These are phyloP conservation scores for Pythium rhizo-oryzae DNA, from an alignment of 352 stramenopile genomes.

Conservation along the genomic window DNA sequence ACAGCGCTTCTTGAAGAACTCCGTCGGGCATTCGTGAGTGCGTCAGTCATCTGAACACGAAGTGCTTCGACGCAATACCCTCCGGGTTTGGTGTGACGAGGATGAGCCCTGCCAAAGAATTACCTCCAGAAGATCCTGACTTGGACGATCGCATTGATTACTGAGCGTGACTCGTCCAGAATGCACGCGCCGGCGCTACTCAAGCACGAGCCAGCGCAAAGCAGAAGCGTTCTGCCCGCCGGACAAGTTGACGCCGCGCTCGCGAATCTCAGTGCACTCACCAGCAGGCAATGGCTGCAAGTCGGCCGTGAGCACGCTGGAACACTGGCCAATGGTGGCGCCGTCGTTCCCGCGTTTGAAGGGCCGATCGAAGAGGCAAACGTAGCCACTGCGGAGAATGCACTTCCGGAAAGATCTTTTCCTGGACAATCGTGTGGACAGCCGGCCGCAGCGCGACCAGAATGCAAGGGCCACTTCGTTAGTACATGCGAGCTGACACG, in stretches of 20 bases:
- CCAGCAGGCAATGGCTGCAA: slow-evolving; percentile 58
- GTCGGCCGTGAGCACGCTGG: slow-evolving; percentile 46
- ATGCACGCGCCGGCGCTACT: slow-evolving; percentile 58
- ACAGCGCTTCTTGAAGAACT: background rate
- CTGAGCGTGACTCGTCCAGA: slow-evolving; percentile 87
- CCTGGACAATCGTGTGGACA: slow-evolving; percentile 91
- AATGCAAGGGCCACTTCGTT: no score
- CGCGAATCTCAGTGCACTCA: slow-evolving; percentile 61
- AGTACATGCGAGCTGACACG: slow-evolving; percentile 17
- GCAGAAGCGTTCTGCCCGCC: slow-evolving; percentile 54
- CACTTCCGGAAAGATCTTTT: slow-evolving; percentile 67
- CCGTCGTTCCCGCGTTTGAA: slow-evolving; percentile 43
- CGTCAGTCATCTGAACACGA: background rate
- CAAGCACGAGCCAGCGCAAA: slow-evolving; percentile 53
- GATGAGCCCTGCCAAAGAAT: slow-evolving; percentile 11
- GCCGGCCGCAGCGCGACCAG: slow-evolving; percentile 89
- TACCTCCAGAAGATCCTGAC: slow-evolving; percentile 71
- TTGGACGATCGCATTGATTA: slow-evolving; percentile 92
- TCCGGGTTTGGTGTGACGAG: slow-evolving; percentile 21
- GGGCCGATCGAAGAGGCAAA: slow-evolving; percentile 80
- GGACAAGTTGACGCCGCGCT: slow-evolving; percentile 57
- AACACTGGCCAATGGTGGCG: no score
- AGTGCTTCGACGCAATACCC: slow-evolving; percentile 14
- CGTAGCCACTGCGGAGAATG: no score
- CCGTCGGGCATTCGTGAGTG: background rate